Conservation (phyloP, 78 protist genomes). For the Cavenderia fasciculata region DNA sequence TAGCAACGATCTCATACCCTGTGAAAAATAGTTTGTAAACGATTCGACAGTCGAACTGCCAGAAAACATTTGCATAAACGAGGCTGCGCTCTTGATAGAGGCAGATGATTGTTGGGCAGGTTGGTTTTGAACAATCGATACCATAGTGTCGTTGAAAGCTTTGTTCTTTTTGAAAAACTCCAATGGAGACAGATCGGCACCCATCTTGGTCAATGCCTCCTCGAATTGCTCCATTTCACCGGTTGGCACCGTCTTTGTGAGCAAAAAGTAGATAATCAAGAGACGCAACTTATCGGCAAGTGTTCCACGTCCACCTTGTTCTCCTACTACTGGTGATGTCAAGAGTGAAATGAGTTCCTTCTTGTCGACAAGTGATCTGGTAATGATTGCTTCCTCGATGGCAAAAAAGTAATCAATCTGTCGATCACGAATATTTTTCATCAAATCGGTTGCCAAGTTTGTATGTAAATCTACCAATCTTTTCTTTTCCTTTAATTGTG, state of each 20-base stretch:
- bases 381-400: slow-evolving; percentile 80
- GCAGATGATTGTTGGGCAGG: neutral
- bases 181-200: slow-evolving; percentile 57
- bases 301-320: slow-evolving; percentile 74
- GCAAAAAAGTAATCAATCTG: slow-evolving; percentile 81
- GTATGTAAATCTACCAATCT: slow-evolving; percentile 85
- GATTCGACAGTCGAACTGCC: slow-evolving; percentile 47
- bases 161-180: slow-evolving; percentile 74
- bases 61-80: slow-evolving; percentile 50
- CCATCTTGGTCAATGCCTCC: slow-evolving; percentile 26
- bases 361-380: slow-evolving; percentile 55
- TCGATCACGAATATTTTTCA: slow-evolving; percentile 76
- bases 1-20: slow-evolving; percentile 66
- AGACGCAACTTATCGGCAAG: slow-evolving; percentile 88
- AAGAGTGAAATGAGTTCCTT: slow-evolving; percentile 68
- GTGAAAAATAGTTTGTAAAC: slow-evolving; percentile 56
- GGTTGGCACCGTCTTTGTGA: slow-evolving; percentile 8
- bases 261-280: slow-evolving; percentile 73
- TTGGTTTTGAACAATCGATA: slow-evolving; percentile 18
- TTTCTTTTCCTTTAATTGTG: slow-evolving; percentile 82
- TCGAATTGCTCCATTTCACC: slow-evolving; percentile 46
- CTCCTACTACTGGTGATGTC: slow-evolving; percentile 46
- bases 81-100: neutral
- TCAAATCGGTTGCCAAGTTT: slow-evolving; percentile 83
- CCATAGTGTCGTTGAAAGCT: slow-evolving; percentile 53